Evolutionary conservation across 2,329 filamentous ascomycete species (phyloP), one percentile per base, ranked within the genome.

Genomic region (Epicoccum nigrum): DNA sequence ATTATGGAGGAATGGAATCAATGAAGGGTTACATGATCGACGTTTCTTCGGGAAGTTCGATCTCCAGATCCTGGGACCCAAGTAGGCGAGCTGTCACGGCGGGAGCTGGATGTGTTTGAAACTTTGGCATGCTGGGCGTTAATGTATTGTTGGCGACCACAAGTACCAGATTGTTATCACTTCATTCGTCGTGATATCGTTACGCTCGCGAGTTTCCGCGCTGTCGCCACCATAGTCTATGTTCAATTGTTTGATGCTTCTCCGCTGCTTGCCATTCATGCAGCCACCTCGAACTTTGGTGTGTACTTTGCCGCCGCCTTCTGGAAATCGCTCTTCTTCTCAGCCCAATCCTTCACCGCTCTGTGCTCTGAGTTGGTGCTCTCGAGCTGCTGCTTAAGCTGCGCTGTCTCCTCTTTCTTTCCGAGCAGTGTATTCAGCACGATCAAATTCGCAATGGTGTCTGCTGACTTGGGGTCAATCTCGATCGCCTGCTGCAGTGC

Each of bases 321-420:
- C 73, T 96, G 90, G 70, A 97, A 97, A 51, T 92, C 76, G n/a
- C 81, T 83, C 72, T 86, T 90, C 86, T 96, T 97, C 76, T 91
- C 90, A 66, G 86, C 81, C 63, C 96, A 76, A 63, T 96, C 92
- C 32, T 75, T 71, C 50, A 97, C 73, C 55, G 94, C 79, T 27
- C 84, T 77, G 73, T 97, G 92, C 45, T 86, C 76, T 20, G 87
- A 82, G 45, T 88, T 82, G 13, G 77, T 76, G 44, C 80, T 81
- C 72, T 83, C 77, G 59, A 85, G 70, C 62, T 76, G 75, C 45
- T 62, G 62, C 58, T 72, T 73, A 52, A 88, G 72, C 62, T 90
- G 86, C 13, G 78, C 73, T 4, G 82, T 72, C 63, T 89, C 86
- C 6, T 68, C 66, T 20, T 59, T 67, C 74, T 89, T 91, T 15